Conservation (phyloP, 2,329 filamentous ascomycete species). For the Grosmannia clavigera region DNA sequence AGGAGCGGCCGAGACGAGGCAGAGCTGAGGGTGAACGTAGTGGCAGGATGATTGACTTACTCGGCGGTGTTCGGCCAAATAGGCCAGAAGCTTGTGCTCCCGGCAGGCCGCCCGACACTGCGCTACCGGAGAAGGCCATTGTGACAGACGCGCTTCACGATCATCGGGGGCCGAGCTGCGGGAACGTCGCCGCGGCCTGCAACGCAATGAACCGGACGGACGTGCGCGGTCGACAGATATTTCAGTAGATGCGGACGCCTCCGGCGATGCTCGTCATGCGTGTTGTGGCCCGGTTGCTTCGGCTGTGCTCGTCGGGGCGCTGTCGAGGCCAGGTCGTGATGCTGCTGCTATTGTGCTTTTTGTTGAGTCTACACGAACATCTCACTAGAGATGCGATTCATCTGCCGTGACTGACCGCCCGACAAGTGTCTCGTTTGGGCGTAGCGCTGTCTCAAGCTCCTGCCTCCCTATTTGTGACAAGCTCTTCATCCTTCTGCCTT, state of each 20-base stretch:
- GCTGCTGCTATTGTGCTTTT: not conserved
- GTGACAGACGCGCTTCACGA: constrained; percentile 4
- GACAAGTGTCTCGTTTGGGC: not conserved
- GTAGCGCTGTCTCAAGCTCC: not conserved
- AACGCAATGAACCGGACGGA: not conserved
- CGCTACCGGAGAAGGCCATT: constrained; percentile 8
- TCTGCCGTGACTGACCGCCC: constrained; percentile 8
- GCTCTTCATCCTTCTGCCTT: too few species aligned
- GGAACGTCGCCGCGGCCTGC: not conserved
- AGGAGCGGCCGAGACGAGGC: not conserved
- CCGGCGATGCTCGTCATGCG: not conserved
- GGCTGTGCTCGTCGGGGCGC: not conserved
- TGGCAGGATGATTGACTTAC: not conserved
- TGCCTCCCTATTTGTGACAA: not conserved
- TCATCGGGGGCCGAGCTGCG: constrained; percentile 1
- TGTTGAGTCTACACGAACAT: not conserved
- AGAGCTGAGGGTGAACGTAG: not conserved
- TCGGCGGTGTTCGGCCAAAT: not conserved
- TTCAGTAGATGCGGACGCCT: not conserved
- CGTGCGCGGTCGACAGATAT: not conserved
- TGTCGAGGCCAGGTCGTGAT: not conserved
- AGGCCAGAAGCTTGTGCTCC: not conserved
- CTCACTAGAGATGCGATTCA: constrained; percentile 1
- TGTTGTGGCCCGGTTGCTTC: not conserved
- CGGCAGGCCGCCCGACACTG: constrained; percentile 2